These are phyloP conservation scores for Mycena albidolilacea DNA, from an alignment of 768 basidiomycete species.

Conservation along the genomic window DNA sequence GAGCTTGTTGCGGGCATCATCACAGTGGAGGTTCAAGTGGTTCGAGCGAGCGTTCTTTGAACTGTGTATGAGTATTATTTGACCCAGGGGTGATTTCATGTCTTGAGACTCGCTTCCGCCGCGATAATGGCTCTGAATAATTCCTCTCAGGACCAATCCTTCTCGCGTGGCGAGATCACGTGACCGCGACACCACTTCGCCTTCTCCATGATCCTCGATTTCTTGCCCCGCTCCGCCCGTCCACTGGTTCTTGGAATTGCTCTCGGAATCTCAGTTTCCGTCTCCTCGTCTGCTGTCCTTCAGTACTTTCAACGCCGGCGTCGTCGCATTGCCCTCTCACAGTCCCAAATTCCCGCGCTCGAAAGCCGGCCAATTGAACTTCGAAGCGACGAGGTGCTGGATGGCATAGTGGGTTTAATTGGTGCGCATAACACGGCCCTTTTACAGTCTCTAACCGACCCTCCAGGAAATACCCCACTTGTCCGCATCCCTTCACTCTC, in stretches of 20 bases:
- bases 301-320: conserved; percentile 67
- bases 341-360: conserved; percentile 42
- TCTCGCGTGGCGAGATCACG: background rate
- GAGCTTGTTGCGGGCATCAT: too few relatives aligned
- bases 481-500: conserved; percentile 93
- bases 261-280: conserved; percentile 82
- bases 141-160: too few relatives aligned
- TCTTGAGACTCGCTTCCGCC: too few relatives aligned
- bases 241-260: conserved; percentile 62
- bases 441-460: background rate
- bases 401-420: conserved; percentile 88
- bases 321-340: conserved; percentile 53
- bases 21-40: too few relatives aligned
- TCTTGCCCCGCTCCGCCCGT: conserved; percentile 32
- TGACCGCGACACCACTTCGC: background rate
- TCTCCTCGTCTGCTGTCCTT: conserved; percentile 77
- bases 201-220: conserved; percentile 18
- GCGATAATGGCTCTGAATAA: too few relatives aligned
- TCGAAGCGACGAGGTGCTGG: conserved; percentile 82
- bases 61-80: too few relatives aligned
- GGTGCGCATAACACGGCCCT: conserved; percentile 61
- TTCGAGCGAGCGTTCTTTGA: too few relatives aligned
- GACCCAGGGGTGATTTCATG: too few relatives aligned
- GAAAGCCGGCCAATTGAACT: conserved; percentile 76
- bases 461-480: conserved; percentile 92